Conservation (phyloP, 768 basidiomycete genomes). For the Boletus fagicola region DNA sequence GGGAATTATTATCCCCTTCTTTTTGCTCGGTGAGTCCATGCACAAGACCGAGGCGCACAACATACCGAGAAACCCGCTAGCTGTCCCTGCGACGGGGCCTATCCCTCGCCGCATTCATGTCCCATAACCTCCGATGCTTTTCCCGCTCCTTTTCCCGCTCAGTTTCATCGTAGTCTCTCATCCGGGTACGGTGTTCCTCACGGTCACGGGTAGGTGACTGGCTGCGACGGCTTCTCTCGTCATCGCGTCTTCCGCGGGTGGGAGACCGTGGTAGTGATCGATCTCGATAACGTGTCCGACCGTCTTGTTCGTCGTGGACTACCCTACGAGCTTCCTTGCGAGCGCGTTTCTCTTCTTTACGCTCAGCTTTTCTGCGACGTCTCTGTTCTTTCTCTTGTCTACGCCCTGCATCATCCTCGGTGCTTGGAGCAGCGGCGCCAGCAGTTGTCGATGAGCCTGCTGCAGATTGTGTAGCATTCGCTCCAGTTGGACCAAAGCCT, state of each 20-base stretch:
- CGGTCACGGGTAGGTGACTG: slow-evolving; percentile 28
- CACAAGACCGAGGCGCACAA: slow-evolving; percentile 4
- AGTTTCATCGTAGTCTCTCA: slow-evolving; percentile 28
- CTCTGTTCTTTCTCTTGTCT: slow-evolving; percentile 49
- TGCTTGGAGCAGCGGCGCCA: slow-evolving; percentile 15
- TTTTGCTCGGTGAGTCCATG: slow-evolving; percentile 6
- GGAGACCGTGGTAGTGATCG: slow-evolving; percentile 41
- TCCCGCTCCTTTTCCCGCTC: slow-evolving; percentile 36
- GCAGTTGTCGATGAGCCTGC: slow-evolving; percentile 18
- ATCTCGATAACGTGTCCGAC: slow-evolving; percentile 22
- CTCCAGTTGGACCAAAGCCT: slow-evolving; percentile 64
- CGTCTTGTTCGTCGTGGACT: slow-evolving; percentile 34
- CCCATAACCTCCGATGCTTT: slow-evolving; percentile 53
- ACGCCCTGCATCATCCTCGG: slow-evolving; percentile 33
- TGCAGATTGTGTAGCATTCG: slow-evolving; percentile 28
- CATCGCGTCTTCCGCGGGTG: slow-evolving; percentile 12
- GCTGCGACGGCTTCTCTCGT: slow-evolving; percentile 29
- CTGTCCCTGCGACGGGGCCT: slow-evolving; percentile 22
- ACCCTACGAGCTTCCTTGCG: slow-evolving; percentile 50
- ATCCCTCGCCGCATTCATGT: slow-evolving; percentile 43
- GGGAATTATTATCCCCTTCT: slow-evolving; percentile 2
- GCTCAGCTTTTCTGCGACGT: slow-evolving; percentile 48
- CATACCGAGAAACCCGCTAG: slow-evolving; percentile 16
- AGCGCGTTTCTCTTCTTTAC: slow-evolving; percentile 59
- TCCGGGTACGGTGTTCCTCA: slow-evolving; percentile 18